Evolutionary conservation across 805 yeast genomes (phyloP).

Genomic region (Nakazawaea anatomiae): DNA sequence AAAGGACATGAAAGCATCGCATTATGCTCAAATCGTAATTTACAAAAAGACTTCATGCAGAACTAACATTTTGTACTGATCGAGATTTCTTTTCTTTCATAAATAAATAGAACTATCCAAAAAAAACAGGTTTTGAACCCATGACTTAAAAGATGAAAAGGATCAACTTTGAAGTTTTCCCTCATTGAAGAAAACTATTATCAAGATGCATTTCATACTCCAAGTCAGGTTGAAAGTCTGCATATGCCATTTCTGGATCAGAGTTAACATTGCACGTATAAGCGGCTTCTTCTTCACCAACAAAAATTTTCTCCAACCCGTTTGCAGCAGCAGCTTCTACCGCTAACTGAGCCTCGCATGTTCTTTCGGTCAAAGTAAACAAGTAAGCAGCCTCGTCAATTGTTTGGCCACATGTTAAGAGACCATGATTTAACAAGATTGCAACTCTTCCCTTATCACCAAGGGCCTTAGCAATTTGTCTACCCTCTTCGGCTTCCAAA

Average conservation of each 20-base stretch:
- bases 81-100: no score
- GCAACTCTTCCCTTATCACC: slow-evolving; percentile 50
- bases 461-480: slow-evolving; percentile 51
- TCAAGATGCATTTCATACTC: slow-evolving; percentile 36
- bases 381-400: slow-evolving; percentile 72
- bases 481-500: slow-evolving; percentile 57
- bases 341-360: slow-evolving; percentile 60
- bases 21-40: no score
- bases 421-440: slow-evolving; percentile 69
- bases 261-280: slow-evolving; percentile 55
- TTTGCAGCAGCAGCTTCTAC: slow-evolving; percentile 50
- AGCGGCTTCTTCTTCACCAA: slow-evolving; percentile 59
- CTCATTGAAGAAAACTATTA: not conserved
- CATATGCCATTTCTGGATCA: slow-evolving; percentile 64
- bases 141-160: no score
- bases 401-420: slow-evolving; percentile 62
- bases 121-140: no score
- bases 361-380: slow-evolving; percentile 55
- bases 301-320: slow-evolving; percentile 32
- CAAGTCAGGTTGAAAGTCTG: slow-evolving; percentile 69
- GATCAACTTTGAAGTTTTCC: no score
- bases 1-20: no score
- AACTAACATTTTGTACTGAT: no score
- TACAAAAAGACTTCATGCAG: no score
- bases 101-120: no score